Evolutionary conservation across 2,329 filamentous ascomycete genomes (phyloP), one percentile per base, ranked within the genome.

Genomic region (Colletotrichum nymphaeae): DNA sequence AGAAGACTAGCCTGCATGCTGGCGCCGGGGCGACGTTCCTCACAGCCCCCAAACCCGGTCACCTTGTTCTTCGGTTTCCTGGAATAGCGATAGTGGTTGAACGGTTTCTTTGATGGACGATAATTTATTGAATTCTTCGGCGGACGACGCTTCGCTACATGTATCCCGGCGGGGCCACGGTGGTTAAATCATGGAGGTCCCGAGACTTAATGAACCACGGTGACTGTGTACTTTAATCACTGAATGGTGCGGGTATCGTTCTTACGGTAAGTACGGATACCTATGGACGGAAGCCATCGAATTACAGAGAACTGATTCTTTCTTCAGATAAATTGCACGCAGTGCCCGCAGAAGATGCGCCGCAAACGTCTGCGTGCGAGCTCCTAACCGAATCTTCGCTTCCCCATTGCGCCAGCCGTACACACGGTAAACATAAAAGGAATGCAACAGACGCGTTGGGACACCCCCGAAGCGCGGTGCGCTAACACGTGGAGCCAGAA

Each of bases 401-500:
- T 49, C 19, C 7, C 42, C 4, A 49, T 49, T 49, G 8, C 42
- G 42, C 19, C 7, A 49, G 19, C 8, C 19, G 19, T 19, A 16
- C 35, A 16, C 16, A 35, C 8, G 11, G 37, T 49, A n/a, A 49
- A 49, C 19, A 49, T 19, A 11, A 2, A 19, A 49, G 42, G 42
- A 49, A 49, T 49, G 42, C 42, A 49, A n/a, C n/a, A 49, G 32
- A 24, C 64, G 63, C 32, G 52, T 57, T 66, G 56, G 56, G 37
- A 59, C n/a, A 46, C 26, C 11, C 53, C 22, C 22, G 3, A n/a
- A 32, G 26, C 55, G 26, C 42, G 63, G 63, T 56, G n/a, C 42
- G 65, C 28, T 53, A 28, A 62, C 56, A 67, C 56, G 56, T 60
- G 65, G 65, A 60, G 55, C 59, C 24, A 42, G 24, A 56, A 60